phyloP scores from a whole-genome alignment of 2,329 filamentous ascomycete genomes.

The Aotearoamyces nothofagi region DNA sequence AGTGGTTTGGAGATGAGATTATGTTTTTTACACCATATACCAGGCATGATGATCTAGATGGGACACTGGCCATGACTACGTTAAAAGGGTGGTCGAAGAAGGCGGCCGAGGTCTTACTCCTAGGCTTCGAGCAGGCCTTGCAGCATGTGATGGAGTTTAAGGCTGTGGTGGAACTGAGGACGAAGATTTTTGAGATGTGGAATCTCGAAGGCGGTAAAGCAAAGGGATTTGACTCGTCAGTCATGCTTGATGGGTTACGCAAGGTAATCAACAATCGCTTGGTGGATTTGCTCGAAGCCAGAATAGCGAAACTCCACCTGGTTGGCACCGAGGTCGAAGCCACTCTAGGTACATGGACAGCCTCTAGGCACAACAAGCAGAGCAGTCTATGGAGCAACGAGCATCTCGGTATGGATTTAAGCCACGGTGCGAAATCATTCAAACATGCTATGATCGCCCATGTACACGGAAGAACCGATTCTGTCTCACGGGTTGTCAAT shows the following conservation, averaged over 20 bases:
- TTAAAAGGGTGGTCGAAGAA: conserved; percentile 48
- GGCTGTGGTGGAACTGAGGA: conserved; percentile 53
- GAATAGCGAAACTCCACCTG: conserved; percentile 46
- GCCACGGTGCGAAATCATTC: conserved; percentile 50
- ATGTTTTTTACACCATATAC: conserved; percentile 78
- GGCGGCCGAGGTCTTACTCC: conserved; percentile 41
- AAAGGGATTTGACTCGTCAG: conserved; percentile 49
- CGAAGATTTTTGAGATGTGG: conserved; percentile 59
- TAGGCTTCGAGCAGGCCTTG: conserved; percentile 46
- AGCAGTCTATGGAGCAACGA: conserved; percentile 52
- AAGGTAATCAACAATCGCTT: conserved; percentile 54
- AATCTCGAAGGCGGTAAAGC: conserved; percentile 51
- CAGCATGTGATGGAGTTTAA: conserved; percentile 48
- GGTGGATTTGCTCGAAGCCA: conserved; percentile 42
- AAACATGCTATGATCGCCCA: conserved; percentile 53
- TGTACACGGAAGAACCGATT: conserved; percentile 56
- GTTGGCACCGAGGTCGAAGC: conserved; percentile 50
- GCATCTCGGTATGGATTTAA: conserved; percentile 48
- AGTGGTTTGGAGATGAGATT: conserved; percentile 73
- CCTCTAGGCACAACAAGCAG: conserved; percentile 32
- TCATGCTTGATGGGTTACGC: conserved; percentile 55
- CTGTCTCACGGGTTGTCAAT: conserved; percentile 44
- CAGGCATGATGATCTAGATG: conserved; percentile 60
- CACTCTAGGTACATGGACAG: conserved; percentile 44
- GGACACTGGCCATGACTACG: conserved; percentile 40